A percentile compares a stretch with the other conserved stretches of the same genome.
Evolutionary conservation across 1,139 yeast species (phyloP).

Genomic region (Zhuliangozyma blackwelliae): DNA sequence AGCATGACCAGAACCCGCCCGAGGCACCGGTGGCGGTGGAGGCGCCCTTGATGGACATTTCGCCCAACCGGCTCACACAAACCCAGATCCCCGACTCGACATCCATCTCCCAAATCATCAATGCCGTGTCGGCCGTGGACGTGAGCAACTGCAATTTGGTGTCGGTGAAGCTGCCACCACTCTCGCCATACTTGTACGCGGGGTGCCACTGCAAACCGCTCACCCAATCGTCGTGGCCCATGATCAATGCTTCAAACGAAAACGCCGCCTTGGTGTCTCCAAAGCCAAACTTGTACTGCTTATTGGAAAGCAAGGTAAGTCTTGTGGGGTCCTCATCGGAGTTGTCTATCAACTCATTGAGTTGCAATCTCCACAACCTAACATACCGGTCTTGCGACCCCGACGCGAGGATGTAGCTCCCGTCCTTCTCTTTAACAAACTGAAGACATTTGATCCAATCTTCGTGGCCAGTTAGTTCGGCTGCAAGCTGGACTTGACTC

Average conservation of each 20-base stretch:
- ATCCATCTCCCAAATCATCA: conserved; percentile 97
- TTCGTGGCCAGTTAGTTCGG: conserved; percentile 78
- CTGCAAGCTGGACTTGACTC: conserved; percentile 26
- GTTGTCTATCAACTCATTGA: conserved; percentile 54
- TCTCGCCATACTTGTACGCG: conserved; percentile 7
- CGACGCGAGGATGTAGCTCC: conserved; percentile 63
- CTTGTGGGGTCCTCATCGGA: conserved; percentile 53
- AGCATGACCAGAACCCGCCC: conserved; percentile 93
- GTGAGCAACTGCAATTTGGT: conserved; percentile 61
- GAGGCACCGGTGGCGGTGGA: conserved; percentile 97
- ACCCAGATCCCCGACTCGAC: conserved; percentile 86
- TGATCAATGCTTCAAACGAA: conserved; percentile 84
- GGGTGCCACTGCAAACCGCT: conserved; percentile 83
- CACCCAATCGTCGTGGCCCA: conserved; percentile 99
- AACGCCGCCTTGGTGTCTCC: conserved; percentile 45
- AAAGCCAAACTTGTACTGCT: conserved; percentile 53
- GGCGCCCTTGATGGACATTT: conserved; percentile 91
- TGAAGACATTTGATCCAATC: conserved; percentile 84
- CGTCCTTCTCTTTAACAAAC: conserved; percentile 48
- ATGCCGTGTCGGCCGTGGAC: conserved; percentile 88
- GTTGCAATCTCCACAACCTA: conserved; percentile 72
- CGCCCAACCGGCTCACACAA: conserved; percentile 78
- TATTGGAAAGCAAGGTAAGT: conserved; percentile 56
- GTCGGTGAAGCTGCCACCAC: conserved; percentile 10
- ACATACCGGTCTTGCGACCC: conserved; percentile 91